These are phyloP conservation scores for Monosporozyma yasuniensis DNA, from an alignment of 805 yeast species.

Conservation along the genomic window DNA sequence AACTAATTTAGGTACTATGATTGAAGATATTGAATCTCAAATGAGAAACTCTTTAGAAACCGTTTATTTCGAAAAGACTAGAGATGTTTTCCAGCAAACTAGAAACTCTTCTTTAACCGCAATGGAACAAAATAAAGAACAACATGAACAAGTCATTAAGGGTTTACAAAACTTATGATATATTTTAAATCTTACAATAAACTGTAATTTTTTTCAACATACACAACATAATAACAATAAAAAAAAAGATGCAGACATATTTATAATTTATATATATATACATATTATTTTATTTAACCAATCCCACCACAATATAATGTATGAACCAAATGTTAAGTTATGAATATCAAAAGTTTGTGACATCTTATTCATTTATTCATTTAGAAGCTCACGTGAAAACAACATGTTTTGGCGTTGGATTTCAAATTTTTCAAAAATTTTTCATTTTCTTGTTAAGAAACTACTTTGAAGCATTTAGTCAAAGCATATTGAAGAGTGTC, in stretches of 20 bases:
- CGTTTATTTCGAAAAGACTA: conserved; percentile 90
- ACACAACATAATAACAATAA: no score
- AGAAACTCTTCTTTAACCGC: conserved; percentile 29
- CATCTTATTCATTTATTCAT: no score
- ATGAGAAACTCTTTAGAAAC: conserved; percentile 82
- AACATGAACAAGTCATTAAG: conserved; percentile 31
- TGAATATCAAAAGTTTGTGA: no score
- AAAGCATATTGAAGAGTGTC: not conserved
- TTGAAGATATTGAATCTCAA: conserved; percentile 84
- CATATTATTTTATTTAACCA: not conserved
- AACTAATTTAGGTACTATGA: conserved; percentile 71
- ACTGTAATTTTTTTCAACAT: no score
- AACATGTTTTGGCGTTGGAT: not conserved
- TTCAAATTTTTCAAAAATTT: not conserved
- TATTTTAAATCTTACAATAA: not conserved
- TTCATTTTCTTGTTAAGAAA: not conserved
- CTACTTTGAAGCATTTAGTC: not conserved
- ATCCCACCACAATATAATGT: not conserved
- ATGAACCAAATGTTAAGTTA: no score
- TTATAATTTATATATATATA: not conserved
- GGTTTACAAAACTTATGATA: conserved; percentile 24
- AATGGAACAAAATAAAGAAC: conserved; percentile 11
- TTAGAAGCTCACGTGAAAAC: not conserved
- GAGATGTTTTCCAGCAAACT: conserved; percentile 71
- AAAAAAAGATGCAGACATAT: not conserved